Evolutionary conservation across 2,329 filamentous ascomycete species (phyloP).

Genomic region (Chrysoporthe cubensis): DNA sequence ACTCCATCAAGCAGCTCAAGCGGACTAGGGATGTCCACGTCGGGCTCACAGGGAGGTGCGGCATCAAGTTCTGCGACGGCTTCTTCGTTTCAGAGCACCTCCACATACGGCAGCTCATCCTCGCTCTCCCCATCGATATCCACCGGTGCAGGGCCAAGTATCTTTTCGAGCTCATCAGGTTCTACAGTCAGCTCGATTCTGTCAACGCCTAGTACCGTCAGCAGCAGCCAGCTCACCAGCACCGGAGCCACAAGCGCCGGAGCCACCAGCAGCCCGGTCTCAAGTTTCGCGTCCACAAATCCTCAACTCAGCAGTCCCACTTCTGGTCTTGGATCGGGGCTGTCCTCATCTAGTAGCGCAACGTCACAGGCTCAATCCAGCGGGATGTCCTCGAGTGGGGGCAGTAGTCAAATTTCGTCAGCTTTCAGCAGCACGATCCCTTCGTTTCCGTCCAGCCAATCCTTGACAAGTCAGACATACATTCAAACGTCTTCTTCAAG

Average conservation of each 20-base stretch:
- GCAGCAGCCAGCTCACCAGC: neutral
- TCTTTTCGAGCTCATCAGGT: neutral
- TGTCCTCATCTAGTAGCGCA: neutral
- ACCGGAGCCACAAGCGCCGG: neutral
- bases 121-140: no score
- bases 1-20: neutral
- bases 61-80: neutral
- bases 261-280: neutral
- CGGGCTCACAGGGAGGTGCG: neutral
- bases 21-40: neutral
- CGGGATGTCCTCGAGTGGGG: neutral
- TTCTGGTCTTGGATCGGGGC: neutral
- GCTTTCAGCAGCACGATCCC: neutral
- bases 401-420: neutral
- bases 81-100: neutral
- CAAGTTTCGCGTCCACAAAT: neutral
- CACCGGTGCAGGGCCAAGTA: no score
- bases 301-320: neutral
- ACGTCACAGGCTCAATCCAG: neutral
- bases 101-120: no score
- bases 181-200: neutral
- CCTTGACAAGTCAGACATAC: neutral
- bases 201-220: neutral
- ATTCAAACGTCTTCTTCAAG: neutral
- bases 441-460: neutral